phyloP scores from a whole-genome alignment of 108 stramenopile species.

The Cyclostephanos invisitatus region DNA sequence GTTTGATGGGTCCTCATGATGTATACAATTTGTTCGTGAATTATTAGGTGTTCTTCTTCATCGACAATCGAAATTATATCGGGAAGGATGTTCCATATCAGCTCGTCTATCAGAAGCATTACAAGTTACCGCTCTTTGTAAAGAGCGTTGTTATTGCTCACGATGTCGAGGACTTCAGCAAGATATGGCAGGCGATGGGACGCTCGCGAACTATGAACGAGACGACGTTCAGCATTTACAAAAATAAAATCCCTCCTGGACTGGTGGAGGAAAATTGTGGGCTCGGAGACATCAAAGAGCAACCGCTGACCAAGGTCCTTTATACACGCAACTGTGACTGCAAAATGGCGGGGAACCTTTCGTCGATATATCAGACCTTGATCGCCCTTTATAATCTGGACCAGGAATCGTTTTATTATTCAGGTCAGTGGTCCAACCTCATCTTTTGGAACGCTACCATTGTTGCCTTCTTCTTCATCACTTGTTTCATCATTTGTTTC shows the following conservation, averaged over 20 bases:
- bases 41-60: conserved; percentile 41
- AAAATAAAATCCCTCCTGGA: conserved; percentile 38
- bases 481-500: no score
- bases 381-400: conserved; percentile 52
- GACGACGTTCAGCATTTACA: conserved; percentile 55
- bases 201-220: conserved; percentile 62
- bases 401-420: conserved; percentile 49
- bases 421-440: conserved; percentile 17
- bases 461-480: not conserved
- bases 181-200: conserved; percentile 68
- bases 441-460: not conserved
- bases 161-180: conserved; percentile 60
- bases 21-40: not conserved
- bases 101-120: conserved; percentile 47
- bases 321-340: conserved; percentile 56
- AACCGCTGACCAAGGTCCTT: conserved; percentile 44
- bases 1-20: not conserved
- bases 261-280: conserved; percentile 26
- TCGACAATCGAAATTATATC: conserved; percentile 55
- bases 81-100: conserved; percentile 35
- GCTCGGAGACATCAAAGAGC: conserved; percentile 44
- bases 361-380: conserved; percentile 55
- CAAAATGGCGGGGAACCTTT: conserved; percentile 59
- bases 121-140: conserved; percentile 40
- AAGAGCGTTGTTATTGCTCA: conserved; percentile 59